These are phyloP conservation scores for Tilletia setariae DNA, from an alignment of 1,284 basidiomycete species.

Conservation along the genomic window DNA sequence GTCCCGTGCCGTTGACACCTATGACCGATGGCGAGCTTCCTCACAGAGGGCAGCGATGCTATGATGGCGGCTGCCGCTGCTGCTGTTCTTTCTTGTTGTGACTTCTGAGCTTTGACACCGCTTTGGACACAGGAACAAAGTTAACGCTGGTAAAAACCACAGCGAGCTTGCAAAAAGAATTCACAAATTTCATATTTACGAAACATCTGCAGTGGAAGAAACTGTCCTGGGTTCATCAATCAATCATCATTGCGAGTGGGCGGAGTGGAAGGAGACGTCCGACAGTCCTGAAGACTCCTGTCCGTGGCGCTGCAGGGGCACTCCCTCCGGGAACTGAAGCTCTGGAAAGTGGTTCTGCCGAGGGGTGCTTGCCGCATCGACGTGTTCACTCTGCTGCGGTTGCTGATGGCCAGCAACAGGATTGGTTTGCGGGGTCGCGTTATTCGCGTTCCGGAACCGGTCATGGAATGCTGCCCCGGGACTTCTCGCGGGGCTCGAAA, in stretches of 20 bases:
- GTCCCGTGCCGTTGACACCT: no score
- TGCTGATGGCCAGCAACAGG: conserved; percentile 10
- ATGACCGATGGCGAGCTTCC: no score
- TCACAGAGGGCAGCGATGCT: no score
- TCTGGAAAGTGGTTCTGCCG: background rate
- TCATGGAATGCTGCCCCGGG: conserved; percentile 22
- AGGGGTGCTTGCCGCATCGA: no score
- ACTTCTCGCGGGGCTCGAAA: conserved; percentile 24
- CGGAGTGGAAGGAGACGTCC: conserved; percentile 27
- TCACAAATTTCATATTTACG: background rate
- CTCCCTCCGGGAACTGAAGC: background rate
- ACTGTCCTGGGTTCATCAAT: background rate
- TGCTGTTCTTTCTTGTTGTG: no score
- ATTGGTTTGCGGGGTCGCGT: conserved; percentile 20
- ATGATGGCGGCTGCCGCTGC: no score
- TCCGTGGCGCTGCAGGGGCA: background rate
- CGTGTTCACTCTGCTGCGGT: no score
- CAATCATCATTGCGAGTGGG: background rate
- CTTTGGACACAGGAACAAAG: no score
- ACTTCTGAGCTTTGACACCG: no score
- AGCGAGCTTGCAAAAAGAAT: no score
- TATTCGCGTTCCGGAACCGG: conserved; percentile 22
- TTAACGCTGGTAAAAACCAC: no score
- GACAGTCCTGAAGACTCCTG: conserved; percentile 28
- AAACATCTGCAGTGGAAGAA: background rate